phyloP scores from a whole-genome alignment of 1,139 yeast genomes.

The Lodderomyces parapsilosis region DNA sequence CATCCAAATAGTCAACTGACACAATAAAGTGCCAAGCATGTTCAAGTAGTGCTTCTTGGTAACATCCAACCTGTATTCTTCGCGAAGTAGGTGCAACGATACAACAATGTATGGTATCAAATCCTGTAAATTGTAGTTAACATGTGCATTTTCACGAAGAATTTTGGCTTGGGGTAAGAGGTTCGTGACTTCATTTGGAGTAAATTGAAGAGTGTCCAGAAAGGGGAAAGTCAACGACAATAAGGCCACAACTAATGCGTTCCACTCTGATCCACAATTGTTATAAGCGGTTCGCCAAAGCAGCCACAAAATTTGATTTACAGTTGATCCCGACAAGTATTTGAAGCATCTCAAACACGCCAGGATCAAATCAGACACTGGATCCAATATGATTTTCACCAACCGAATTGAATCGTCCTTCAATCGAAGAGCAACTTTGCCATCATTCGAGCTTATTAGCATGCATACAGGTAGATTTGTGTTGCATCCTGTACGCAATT shows the following conservation, averaged over 20 bases:
- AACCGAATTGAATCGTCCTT: constrained; percentile 25
- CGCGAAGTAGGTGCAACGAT: constrained; percentile 73
- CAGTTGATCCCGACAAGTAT: constrained; percentile 56
- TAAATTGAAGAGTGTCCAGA: constrained; percentile 14
- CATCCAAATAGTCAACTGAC: constrained; percentile 64
- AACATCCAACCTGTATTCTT: constrained; percentile 65
- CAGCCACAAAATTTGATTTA: constrained; percentile 57
- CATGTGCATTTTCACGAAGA: constrained; percentile 26
- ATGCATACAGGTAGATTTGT: constrained; percentile 20
- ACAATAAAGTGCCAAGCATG: constrained; percentile 52
- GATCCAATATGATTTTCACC: constrained; percentile 43
- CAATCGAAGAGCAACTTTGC: constrained; percentile 26
- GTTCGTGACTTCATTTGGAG: constrained; percentile 36
- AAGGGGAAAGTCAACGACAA: constrained; percentile 49
- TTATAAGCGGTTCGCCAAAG: constrained; percentile 62
- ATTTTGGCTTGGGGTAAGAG: constrained; percentile 38
- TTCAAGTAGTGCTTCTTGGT: constrained; percentile 36
- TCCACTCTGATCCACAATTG: constrained; percentile 56
- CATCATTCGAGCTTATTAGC: constrained; percentile 25
- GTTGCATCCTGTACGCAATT: constrained; percentile 44
- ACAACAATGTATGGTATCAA: constrained; percentile 63
- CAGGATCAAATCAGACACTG: constrained; percentile 42
- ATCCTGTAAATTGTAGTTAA: constrained; percentile 43
- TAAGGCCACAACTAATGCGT: constrained; percentile 54
- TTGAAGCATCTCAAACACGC: constrained; percentile 50